Evolutionary conservation across 805 yeast genomes (phyloP), one percentile per base, ranked within the genome.

Genomic region (Torulaspora maleeae): DNA sequence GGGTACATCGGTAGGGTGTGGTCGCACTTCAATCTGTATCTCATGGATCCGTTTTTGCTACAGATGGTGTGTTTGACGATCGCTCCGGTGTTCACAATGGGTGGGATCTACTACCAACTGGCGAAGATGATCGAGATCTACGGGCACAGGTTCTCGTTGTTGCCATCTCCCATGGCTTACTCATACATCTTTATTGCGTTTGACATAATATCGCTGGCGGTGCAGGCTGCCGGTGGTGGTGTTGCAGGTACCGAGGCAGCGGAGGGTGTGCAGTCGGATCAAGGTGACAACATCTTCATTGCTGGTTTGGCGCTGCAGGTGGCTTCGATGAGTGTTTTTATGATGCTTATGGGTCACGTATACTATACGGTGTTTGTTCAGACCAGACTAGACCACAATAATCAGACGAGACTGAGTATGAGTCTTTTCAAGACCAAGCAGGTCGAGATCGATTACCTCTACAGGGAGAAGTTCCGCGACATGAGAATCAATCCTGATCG

Each of bases 81-180:
- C 38, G 91, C 87, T 0, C 96, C 96, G 0, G 87, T 86, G 16
- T 83, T 88, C 61, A 70, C 85, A 36, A 83, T 86, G 86, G 96
- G 85, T 3, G 95, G 91, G 1, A 71, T 88, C 2, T 89, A 88
- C 66, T 83, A 75, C 52, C 70, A 80, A 43, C 66, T 88, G 51
- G 88, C 84, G 5, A 83, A 86, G 63, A 54, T 83, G 40, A 70
- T 81, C 38, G 79, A 82, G 45, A 63, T 86, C 1, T 80, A 78
- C 56, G 87, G 87, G 2, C 67, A 70, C 45, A 58, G 67, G 13
- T 80, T 66, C 51, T 79, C 89, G 7, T 42, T 60, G 1, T 41
- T 77, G 29, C 52, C 56, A 12, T 58, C 66, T 2, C 68, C 70
- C 20, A 63, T 59, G 53, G 45, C 53, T 3, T 64, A 64, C 45